Conservation (phyloP, 768 basidiomycete genomes). For the Brasilioporus rufonigricans region DNA sequence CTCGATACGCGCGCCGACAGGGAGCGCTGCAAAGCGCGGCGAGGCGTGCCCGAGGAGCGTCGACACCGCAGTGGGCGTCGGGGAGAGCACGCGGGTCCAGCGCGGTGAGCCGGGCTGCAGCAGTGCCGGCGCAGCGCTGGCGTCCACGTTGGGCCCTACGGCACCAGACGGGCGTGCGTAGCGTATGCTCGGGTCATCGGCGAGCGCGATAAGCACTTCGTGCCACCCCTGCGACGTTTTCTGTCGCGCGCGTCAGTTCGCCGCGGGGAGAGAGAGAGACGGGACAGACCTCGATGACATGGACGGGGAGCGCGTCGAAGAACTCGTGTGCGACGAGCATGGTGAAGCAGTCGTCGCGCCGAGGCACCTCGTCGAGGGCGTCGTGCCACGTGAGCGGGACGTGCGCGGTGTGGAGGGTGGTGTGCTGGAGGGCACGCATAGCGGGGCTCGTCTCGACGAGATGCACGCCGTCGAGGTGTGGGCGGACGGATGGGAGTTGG, state of each 20-base stretch:
- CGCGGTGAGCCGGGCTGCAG: conserved; percentile 29
- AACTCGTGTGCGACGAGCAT: conserved; percentile 95
- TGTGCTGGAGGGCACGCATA: conserved; percentile 62
- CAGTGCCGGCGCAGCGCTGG: neutral
- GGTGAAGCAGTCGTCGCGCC: conserved; percentile 56
- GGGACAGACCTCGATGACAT: conserved; percentile 72
- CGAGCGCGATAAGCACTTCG: conserved; percentile 70
- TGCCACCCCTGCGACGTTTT: conserved; percentile 80
- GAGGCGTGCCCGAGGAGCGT: conserved; percentile 63
- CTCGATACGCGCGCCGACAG: conserved; percentile 74
- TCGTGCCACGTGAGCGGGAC: conserved; percentile 68
- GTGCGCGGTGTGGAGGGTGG: conserved; percentile 40
- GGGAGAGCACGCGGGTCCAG: conserved; percentile 67
- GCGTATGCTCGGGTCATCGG: conserved; percentile 38
- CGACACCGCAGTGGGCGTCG: conserved; percentile 51
- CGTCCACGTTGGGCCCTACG: neutral
- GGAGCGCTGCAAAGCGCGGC: conserved; percentile 64
- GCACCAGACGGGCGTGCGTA: conserved; percentile 23
- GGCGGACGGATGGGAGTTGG: conserved; percentile 40
- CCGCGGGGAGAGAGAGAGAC: neutral
- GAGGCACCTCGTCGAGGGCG: conserved; percentile 63
- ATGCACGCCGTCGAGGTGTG: conserved; percentile 50
- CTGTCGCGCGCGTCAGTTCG: conserved; percentile 35
- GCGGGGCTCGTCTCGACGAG: conserved; percentile 79
- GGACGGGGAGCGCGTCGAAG: conserved; percentile 94